These are phyloP conservation scores for Boletus vinaceobasis DNA, from an alignment of 768 basidiomycete genomes.

Conservation along the genomic window DNA sequence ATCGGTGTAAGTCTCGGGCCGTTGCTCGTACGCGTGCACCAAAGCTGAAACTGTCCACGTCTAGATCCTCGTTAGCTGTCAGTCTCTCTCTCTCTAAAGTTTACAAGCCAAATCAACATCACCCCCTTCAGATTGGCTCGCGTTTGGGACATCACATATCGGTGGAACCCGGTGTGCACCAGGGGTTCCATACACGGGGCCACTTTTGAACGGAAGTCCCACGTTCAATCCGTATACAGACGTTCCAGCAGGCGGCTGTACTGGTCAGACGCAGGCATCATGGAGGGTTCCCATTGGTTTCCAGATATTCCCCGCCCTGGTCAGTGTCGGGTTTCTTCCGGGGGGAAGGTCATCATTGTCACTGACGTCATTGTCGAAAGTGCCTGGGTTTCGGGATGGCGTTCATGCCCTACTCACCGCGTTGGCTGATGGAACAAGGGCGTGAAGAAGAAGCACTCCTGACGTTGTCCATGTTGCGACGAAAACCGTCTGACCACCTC, in stretches of 20 bases:
- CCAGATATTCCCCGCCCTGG: slow-evolving; percentile 38
- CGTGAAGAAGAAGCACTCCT: slow-evolving; percentile 35
- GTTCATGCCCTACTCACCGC: slow-evolving; percentile 41
- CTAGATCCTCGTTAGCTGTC: slow-evolving; percentile 33
- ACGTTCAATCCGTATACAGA: slow-evolving; percentile 29
- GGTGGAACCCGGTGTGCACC: slow-evolving; percentile 33
- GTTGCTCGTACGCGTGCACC: neutral
- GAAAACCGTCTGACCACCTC: slow-evolving; percentile 29
- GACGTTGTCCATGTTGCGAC: slow-evolving; percentile 35
- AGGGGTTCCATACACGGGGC: slow-evolving; percentile 26
- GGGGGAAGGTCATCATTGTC: neutral
- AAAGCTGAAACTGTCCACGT: neutral
- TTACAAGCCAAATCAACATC: neutral
- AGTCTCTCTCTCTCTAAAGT: neutral
- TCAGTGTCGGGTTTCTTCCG: slow-evolving; percentile 22
- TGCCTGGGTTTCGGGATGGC: slow-evolving; percentile 31
- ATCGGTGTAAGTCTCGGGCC: slow-evolving; percentile 28
- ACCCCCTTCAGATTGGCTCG: slow-evolving; percentile 26
- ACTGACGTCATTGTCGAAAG: slow-evolving; percentile 12
- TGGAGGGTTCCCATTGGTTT: slow-evolving; percentile 37
- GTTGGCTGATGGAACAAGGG: slow-evolving; percentile 40
- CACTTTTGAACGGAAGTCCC: slow-evolving; percentile 30
- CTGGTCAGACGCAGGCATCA: slow-evolving; percentile 29
- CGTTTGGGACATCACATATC: slow-evolving; percentile 33
- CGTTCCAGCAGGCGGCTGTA: slow-evolving; percentile 31